Percentiles rank a stretch among this genome's conserved stretches.
phyloP scores from a whole-genome alignment of 1,139 yeast genomes.

The Suhomyces ambrosiae region DNA sequence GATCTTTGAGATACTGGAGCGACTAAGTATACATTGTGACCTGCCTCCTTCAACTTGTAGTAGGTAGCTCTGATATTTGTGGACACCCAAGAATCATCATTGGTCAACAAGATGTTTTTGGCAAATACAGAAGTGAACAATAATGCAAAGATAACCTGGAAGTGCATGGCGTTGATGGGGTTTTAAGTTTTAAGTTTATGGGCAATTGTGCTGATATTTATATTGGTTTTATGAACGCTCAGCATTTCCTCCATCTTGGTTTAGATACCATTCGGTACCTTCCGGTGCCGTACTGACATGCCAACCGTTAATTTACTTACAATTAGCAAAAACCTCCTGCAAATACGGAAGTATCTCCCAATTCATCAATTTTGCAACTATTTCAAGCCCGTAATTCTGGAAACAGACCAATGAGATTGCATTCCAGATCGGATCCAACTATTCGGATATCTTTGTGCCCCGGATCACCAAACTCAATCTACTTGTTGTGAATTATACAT shows the following conservation, averaged over 20 bases:
- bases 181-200: neutral
- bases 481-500: neutral
- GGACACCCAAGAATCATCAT: conserved; percentile 63
- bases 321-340: neutral
- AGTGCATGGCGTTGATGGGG: conserved; percentile 15
- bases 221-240: neutral
- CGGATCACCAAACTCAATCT: neutral
- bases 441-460: neutral
- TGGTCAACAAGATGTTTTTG: conserved; percentile 56
- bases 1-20: conserved; percentile 64
- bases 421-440: neutral
- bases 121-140: conserved; percentile 22
- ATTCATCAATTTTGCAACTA: neutral
- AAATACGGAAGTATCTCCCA: too few species aligned
- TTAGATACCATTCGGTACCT: neutral
- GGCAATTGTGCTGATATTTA: conserved; percentile 2
- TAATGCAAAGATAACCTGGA: conserved; percentile 14
- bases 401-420: neutral
- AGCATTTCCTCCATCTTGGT: neutral
- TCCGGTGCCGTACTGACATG: neutral
- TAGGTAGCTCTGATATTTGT: conserved; percentile 64
- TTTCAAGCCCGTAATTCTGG: too few species aligned
- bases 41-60: conserved; percentile 54
- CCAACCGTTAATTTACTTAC: neutral
- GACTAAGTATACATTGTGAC: conserved; percentile 55